phyloP scores from a whole-genome alignment of 768 basidiomycete genomes.

The Kwoniella sp. region DNA sequence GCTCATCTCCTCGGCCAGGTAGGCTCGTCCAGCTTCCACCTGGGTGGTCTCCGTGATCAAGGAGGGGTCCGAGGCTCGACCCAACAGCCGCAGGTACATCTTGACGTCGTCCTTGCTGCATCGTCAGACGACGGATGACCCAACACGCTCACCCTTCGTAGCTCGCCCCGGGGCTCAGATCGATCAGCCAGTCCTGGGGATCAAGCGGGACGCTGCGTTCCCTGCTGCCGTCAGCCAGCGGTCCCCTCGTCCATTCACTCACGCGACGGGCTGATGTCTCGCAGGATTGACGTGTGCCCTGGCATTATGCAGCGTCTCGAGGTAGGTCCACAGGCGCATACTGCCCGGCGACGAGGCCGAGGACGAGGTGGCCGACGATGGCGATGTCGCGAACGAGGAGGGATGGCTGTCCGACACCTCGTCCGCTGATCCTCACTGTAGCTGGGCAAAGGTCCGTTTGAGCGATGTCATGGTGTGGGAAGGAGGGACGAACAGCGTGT shows the following conservation, averaged over 20 bases:
- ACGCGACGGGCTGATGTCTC: too few species aligned
- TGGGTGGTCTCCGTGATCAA: background rate
- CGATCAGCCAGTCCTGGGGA: conserved; percentile 10
- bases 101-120: conserved; percentile 10
- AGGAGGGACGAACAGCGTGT: too few species aligned
- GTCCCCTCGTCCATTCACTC: too few species aligned
- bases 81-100: conserved; percentile 1
- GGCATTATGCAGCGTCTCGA: conserved; percentile 1
- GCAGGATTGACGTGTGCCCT: conserved; percentile 8
- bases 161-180: conserved; percentile 1
- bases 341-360: too few species aligned
- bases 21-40: conserved; percentile 8
- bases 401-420: too few species aligned
- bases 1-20: conserved; percentile 10
- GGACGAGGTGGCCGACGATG: too few species aligned
- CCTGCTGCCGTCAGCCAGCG: background rate
- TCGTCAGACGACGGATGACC: background rate
- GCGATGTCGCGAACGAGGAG: too few species aligned
- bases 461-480: too few species aligned
- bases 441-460: too few species aligned
- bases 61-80: background rate
- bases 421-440: too few species aligned
- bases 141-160: conserved; percentile 3
- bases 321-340: conserved; percentile 7
- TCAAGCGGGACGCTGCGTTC: conserved; percentile 9